A percentile compares a stretch with the other conserved stretches of the same genome.
Evolutionary conservation across 106 monocot genomes (phyloP).

Genomic region (Dendrobium nobile): DNA sequence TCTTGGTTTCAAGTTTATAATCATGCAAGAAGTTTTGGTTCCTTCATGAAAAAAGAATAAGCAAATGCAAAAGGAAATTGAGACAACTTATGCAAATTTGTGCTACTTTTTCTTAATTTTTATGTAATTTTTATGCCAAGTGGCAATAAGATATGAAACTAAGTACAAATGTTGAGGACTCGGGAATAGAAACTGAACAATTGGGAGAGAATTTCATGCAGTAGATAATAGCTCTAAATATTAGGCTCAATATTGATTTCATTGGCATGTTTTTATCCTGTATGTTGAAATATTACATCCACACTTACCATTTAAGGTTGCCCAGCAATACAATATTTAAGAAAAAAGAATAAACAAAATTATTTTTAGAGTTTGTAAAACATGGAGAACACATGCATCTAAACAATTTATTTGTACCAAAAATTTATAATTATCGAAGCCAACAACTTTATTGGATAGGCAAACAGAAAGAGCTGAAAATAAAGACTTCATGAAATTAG

Average conservation of each 20-base stretch:
- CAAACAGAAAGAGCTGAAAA: background rate
- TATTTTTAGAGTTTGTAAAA: background rate
- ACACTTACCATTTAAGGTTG: background rate
- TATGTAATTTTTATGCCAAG: background rate
- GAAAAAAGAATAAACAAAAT: background rate
- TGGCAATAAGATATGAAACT: background rate
- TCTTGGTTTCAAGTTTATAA: constrained; percentile 5
- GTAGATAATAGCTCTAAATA: background rate
- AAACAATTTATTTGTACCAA: background rate
- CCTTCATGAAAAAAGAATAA: background rate
- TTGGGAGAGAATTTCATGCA: background rate
- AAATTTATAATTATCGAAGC: background rate
- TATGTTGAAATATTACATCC: background rate
- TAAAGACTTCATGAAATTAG: background rate
- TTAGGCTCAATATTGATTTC: background rate
- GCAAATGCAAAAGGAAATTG: background rate
- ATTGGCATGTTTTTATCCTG: background rate
- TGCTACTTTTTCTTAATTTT: background rate
- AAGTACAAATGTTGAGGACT: background rate
- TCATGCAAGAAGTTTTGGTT: background rate
- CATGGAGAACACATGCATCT: background rate
- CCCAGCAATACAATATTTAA: background rate
- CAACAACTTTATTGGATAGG: background rate
- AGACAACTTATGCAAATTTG: background rate
- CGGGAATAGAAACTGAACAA: background rate